Conservation (phyloP, 495 filamentous ascomycete species). For the Umbilicaria muhlenbergii region DNA sequence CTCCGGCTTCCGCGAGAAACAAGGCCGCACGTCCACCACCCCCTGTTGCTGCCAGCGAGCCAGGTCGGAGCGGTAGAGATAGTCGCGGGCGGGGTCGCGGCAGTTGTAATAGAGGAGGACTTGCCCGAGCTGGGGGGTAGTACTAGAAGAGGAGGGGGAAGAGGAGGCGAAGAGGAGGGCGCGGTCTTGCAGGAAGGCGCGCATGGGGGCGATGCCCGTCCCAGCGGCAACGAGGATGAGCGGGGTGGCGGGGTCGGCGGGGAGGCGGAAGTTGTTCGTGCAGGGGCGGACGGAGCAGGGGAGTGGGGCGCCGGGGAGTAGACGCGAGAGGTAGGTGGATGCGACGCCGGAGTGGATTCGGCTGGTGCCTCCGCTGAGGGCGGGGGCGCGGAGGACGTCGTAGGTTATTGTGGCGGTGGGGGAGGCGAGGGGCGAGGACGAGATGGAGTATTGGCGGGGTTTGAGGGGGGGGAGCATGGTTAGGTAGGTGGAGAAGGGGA, state of each 20-base stretch:
- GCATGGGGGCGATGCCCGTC: constrained; percentile 51
- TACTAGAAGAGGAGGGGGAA: constrained; percentile 26
- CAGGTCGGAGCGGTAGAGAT: constrained; percentile 45
- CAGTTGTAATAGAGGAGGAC: constrained; percentile 53
- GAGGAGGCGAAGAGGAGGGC: no score
- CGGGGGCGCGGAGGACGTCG: constrained; percentile 41
- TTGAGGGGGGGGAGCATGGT: constrained; percentile 59
- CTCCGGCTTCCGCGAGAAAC: constrained; percentile 30
- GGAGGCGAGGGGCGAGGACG: constrained; percentile 45
- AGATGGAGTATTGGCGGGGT: constrained; percentile 65
- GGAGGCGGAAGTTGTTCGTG: constrained; percentile 51
- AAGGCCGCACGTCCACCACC: constrained; percentile 40
- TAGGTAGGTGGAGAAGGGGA: constrained; percentile 48
- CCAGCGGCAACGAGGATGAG: constrained; percentile 47
- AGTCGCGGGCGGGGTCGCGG: constrained; percentile 37
- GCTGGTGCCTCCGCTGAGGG: constrained; percentile 21
- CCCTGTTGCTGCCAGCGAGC: constrained; percentile 38
- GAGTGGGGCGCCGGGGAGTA: constrained; percentile 42
- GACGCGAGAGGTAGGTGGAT: constrained; percentile 39
- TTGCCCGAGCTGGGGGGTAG: constrained; percentile 28
- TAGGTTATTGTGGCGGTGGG: constrained; percentile 51
- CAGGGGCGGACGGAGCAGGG: constrained; percentile 42
- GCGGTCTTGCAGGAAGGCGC: constrained; percentile 55
- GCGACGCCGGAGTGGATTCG: constrained; percentile 39
- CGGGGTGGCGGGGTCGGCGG: constrained; percentile 41